Base-by-base conservation (phyloP, 2,329 filamentous ascomycete species). In the Ophiostoma sp. region DNA sequence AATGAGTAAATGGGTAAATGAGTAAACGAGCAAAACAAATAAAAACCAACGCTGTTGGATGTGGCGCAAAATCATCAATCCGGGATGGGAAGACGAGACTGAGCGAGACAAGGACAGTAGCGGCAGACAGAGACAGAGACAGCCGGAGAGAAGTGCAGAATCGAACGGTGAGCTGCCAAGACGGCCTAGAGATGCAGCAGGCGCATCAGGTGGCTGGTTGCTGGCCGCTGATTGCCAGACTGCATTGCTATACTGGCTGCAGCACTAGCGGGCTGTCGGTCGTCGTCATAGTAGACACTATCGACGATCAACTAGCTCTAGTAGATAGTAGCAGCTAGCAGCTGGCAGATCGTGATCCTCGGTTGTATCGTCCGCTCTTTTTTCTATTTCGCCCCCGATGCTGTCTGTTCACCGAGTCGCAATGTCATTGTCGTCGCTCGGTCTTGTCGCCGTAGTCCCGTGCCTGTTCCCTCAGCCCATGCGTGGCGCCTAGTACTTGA, bases 401-500 rank as follows among this genome's bases (percentile, higher is more conserved):
- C 27, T 31, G 27, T 57, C 23, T 15, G 57, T 62, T 62, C 11
- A 33, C 15, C 17, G 27, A 17, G 20, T 39, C 35, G 33, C 35
- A 62, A 33, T 39, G 11, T 39, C 15, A 20, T 39, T 20, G 23
- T 41, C 54, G 23, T 11, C 36, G 54, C 20, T 44, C 33, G 31
- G 13, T n/a, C 23, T 1, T 44, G 7, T 69, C 64, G 68, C 60
- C 64, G 57, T 27, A 31, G 15, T 48, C 48, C 52, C 33, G 20
- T 27, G 1, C 27, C 27, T 3, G 27, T 31, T n/a, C 10, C 33
- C 20, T 39, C 31, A 4, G 20, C 15, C 20, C 33, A 44, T 35
- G 17, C 57, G 33, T 33, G 23, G 15, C 36, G 57, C 68, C 70
- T 92, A 96, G 79, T 93, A 94, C 82, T 94, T 95, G 77, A 95